These are phyloP conservation scores for Komagataella ulmi DNA, from an alignment of 805 yeast species.

Conservation along the genomic window DNA sequence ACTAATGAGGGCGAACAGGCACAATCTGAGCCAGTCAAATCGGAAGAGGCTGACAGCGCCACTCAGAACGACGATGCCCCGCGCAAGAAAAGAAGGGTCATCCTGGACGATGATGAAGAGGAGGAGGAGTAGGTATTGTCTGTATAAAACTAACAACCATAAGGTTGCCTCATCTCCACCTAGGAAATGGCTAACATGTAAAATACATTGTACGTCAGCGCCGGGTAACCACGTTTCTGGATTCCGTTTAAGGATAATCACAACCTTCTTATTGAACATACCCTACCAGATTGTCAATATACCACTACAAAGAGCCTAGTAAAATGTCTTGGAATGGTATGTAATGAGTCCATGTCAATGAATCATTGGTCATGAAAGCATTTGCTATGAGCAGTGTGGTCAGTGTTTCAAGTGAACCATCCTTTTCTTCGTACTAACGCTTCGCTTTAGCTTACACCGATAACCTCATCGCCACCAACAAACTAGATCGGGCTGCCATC, in stretches of 20 bases:
- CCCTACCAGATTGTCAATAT: background rate
- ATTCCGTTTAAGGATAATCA: background rate
- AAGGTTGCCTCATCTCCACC: too few relatives aligned
- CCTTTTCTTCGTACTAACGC: conserved; percentile 1
- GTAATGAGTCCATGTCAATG: conserved; percentile 6
- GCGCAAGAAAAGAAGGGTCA: conserved; percentile 32
- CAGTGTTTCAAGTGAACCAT: background rate
- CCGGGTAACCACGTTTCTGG: background rate
- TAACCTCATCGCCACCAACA: conserved; percentile 76
- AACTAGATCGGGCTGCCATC: conserved; percentile 84
- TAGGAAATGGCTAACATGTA: too few relatives aligned
- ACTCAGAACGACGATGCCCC: conserved; percentile 14
- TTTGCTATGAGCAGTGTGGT: background rate
- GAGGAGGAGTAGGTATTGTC: conserved; percentile 23
- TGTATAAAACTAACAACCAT: background rate
- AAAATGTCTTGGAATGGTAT: conserved; percentile 35
- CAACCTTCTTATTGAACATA: background rate
- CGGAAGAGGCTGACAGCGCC: background rate
- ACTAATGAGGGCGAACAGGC: conserved; percentile 12
- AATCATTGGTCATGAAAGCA: background rate
- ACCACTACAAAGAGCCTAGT: background rate
- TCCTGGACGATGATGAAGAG: conserved; percentile 37
- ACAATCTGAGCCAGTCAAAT: conserved; percentile 7
- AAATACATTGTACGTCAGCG: background rate
- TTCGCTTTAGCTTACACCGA: conserved; percentile 73